Conservation (phyloP, 768 basidiomycete species). For the Leccinum imitatum region DNA sequence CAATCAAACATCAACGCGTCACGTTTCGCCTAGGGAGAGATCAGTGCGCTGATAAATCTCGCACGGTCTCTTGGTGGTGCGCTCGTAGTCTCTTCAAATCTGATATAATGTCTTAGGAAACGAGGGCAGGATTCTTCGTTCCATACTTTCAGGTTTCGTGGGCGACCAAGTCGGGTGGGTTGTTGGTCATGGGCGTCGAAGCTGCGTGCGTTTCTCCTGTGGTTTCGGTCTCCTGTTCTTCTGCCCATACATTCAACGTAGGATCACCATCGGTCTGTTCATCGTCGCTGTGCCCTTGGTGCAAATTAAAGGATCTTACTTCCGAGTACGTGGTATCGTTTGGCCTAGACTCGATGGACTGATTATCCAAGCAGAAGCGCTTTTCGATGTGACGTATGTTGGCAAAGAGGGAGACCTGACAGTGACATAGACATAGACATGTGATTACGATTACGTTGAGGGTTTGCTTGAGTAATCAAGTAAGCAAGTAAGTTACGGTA, state of each 20-base stretch:
- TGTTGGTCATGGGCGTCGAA: constrained; percentile 39
- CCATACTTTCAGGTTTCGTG: constrained; percentile 43
- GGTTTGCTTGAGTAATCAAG: too few relatives aligned
- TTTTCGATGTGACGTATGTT: constrained; percentile 16
- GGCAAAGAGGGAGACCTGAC: too few relatives aligned
- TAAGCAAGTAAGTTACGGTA: too few relatives aligned
- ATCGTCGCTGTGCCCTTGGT: constrained; percentile 36
- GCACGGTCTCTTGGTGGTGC: constrained; percentile 35
- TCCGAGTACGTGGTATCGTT: constrained; percentile 31
- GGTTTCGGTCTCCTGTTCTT: background rate
- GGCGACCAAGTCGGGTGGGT: constrained; percentile 35
- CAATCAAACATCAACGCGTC: background rate
- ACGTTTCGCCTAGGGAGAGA: constrained; percentile 36
- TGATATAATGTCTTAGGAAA: background rate
- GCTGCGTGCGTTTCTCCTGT: constrained; percentile 31
- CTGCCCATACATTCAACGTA: constrained; percentile 5
- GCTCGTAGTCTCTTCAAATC: background rate
- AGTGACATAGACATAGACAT: too few relatives aligned
- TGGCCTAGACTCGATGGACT: background rate
- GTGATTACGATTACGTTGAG: too few relatives aligned
- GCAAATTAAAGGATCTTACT: constrained; percentile 34
- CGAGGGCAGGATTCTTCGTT: constrained; percentile 33
- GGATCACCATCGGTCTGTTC: constrained; percentile 36
- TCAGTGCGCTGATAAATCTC: constrained; percentile 43
- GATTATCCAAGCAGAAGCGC: constrained; percentile 16